A percentile compares a stretch with the other conserved stretches of the same genome.
These are phyloP conservation scores for Fonsecaea multimorphosa DNA, from an alignment of 2,329 filamentous ascomycete species.

Conservation along the genomic window DNA sequence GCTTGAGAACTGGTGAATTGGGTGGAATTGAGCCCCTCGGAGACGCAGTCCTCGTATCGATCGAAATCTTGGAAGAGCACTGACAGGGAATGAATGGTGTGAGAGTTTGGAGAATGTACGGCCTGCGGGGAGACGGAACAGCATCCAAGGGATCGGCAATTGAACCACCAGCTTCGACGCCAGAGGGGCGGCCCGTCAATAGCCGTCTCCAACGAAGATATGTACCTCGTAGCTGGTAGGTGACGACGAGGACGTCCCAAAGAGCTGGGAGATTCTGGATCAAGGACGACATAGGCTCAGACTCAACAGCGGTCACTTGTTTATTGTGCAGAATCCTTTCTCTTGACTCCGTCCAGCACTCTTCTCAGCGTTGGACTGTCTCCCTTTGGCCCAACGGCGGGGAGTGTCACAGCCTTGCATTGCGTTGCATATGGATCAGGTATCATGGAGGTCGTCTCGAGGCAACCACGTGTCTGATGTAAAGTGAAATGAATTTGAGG, in stretches of 20 bases:
- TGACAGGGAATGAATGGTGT: neutral
- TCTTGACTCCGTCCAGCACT: neutral
- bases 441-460: neutral
- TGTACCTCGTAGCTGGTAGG: neutral
- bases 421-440: neutral
- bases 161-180: neutral
- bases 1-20: neutral
- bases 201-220: neutral
- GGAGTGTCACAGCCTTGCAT: neutral
- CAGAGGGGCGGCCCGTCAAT: neutral
- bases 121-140: neutral
- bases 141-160: neutral
- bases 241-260: neutral
- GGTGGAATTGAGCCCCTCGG: neutral
- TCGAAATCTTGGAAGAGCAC: neutral
- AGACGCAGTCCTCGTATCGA: neutral
- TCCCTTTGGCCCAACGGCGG: neutral
- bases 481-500: neutral
- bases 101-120: conserved; percentile 7
- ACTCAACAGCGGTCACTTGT: neutral
- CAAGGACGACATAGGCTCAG: neutral
- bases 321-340: neutral
- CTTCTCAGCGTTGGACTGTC: neutral
- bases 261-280: neutral
- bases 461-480: neutral